Percentiles rank a stretch among this genome's conserved stretches.
Conservation (phyloP, 768 basidiomycete genomes). For the Arthromyces matolae region DNA sequence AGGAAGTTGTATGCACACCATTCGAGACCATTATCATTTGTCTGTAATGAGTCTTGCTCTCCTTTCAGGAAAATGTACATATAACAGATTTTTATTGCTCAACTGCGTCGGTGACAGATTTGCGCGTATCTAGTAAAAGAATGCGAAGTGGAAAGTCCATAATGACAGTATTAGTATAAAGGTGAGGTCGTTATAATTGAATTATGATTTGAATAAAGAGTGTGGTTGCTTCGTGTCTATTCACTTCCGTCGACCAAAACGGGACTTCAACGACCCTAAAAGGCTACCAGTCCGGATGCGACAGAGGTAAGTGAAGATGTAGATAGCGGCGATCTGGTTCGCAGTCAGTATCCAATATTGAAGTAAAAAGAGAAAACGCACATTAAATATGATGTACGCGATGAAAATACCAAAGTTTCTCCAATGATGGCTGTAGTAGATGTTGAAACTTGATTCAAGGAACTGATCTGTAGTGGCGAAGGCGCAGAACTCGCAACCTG, state of each 20-base stretch:
- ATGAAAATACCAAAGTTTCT: slow-evolving; percentile 49
- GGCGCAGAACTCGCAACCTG: slow-evolving; percentile 54
- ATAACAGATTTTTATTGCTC: no score
- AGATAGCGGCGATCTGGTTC: slow-evolving; percentile 41
- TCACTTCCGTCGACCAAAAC: slow-evolving; percentile 6
- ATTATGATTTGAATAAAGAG: no score
- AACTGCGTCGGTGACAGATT: no score
- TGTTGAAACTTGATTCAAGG: slow-evolving; percentile 53
- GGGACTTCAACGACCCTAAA: slow-evolving; percentile 3
- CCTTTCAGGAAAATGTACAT: no score
- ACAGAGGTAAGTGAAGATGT: slow-evolving; percentile 45
- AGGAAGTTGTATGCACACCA: no score
- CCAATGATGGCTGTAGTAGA: slow-evolving; percentile 52
- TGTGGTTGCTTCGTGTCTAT: no score
- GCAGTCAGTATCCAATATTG: background rate
- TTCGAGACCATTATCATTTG: no score
- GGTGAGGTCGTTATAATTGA: no score
- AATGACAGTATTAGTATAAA: no score
- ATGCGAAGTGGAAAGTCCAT: no score
- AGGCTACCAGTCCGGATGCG: slow-evolving; percentile 15
- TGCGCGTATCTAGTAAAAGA: no score
- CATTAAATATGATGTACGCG: slow-evolving; percentile 45
- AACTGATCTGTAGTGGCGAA: slow-evolving; percentile 52
- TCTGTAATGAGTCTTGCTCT: no score
- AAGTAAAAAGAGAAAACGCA: slow-evolving; percentile 18